phyloP scores from a whole-genome alignment of 2,329 filamentous ascomycete genomes.

The Hymenoscyphus scutula region DNA sequence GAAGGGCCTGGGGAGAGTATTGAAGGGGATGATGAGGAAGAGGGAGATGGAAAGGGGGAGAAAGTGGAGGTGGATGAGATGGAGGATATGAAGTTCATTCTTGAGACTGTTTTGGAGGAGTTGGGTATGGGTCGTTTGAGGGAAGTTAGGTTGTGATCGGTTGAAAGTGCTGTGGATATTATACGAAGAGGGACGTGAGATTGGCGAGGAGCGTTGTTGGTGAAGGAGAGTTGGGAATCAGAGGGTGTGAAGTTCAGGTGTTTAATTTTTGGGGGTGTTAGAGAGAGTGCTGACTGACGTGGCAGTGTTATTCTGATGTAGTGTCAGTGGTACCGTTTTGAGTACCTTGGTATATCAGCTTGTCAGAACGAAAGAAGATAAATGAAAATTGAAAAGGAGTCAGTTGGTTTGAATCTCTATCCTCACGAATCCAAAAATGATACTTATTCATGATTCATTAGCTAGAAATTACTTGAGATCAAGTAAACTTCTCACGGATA shows the following conservation, averaged over 20 bases:
- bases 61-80: not conserved
- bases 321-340: not conserved
- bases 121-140: not conserved
- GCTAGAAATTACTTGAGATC: not conserved
- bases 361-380: not conserved
- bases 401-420: not conserved
- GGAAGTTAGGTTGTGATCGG: not conserved
- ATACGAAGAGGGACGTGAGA: no score
- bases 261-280: not conserved
- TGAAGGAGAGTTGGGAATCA: no score
- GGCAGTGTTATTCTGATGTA: not conserved
- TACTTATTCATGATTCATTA: not conserved
- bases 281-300: not conserved
- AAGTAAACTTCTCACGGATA: constrained; percentile 25
- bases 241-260: not conserved
- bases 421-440: not conserved
- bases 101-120: not conserved
- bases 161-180: no score
- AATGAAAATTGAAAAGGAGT: not conserved
- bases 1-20: not conserved
- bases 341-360: not conserved
- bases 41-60: not conserved
- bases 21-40: not conserved
- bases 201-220: not conserved
- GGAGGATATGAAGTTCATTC: not conserved